Evolutionary conservation across 768 basidiomycete species (phyloP).

Genomic region (Rhodotorula kratochvilovae): DNA sequence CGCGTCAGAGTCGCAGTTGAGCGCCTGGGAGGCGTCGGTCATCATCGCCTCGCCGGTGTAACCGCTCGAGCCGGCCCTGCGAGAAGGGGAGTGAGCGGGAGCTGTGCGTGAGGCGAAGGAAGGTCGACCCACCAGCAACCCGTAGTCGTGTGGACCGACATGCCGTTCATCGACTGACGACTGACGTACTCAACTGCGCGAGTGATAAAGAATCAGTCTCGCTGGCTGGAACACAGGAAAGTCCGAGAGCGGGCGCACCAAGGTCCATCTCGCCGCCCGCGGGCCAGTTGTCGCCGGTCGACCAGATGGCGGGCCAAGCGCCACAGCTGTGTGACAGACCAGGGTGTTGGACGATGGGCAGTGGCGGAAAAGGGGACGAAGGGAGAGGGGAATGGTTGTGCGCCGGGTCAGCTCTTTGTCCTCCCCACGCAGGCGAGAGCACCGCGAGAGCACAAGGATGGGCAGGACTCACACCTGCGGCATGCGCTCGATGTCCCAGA

Average conservation of each 20-base stretch:
- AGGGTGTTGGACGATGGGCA: neutral
- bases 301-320: constrained; percentile 11
- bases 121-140: constrained; percentile 5
- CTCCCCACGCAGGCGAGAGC: no score
- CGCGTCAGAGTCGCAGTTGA: constrained; percentile 26
- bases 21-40: constrained; percentile 7
- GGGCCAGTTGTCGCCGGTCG: constrained; percentile 30
- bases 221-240: no score
- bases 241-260: no score
- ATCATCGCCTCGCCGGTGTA: constrained; percentile 22
- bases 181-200: constrained; percentile 22
- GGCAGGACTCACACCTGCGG: constrained; percentile 5
- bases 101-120: neutral
- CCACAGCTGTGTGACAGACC: neutral
- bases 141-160: constrained; percentile 20
- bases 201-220: no score
- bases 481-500: constrained; percentile 19
- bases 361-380: no score
- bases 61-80: constrained; percentile 22
- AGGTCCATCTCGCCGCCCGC: constrained; percentile 19
- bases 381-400: no score
- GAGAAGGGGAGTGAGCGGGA: neutral
- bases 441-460: no score
- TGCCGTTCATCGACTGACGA: constrained; percentile 17
- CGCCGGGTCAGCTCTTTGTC: no score